These are phyloP conservation scores for Daedaleopsis nitida DNA, from an alignment of 768 basidiomycete species.

Conservation along the genomic window DNA sequence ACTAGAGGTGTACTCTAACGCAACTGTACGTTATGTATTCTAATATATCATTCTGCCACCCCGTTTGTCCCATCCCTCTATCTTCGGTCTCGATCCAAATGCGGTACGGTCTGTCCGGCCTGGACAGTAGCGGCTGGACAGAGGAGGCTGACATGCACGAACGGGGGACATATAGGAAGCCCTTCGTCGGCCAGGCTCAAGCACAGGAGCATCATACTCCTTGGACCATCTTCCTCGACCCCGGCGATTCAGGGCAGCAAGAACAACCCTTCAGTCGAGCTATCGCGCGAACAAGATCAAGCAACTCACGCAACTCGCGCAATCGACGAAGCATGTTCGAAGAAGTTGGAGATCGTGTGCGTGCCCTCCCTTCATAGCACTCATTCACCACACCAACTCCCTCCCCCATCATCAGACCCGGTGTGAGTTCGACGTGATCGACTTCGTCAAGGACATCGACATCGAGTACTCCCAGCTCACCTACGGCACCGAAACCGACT, in stretches of 20 bases:
- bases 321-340: conserved; percentile 9
- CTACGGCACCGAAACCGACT: background rate
- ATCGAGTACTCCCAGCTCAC: background rate
- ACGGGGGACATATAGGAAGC: too few species aligned
- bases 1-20: conserved; percentile 15
- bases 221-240: too few species aligned
- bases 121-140: background rate
- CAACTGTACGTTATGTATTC: conserved; percentile 17
- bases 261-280: too few species aligned
- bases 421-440: conserved; percentile 7
- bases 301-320: too few species aligned
- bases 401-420: background rate
- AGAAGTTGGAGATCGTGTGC: conserved; percentile 7
- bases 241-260: too few species aligned
- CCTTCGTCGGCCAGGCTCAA: too few species aligned
- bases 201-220: too few species aligned
- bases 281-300: background rate
- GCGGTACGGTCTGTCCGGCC: background rate
- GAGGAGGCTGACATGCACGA: too few species aligned
- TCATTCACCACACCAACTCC: background rate
- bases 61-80: background rate
- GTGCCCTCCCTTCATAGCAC: background rate
- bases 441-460: conserved; percentile 8
- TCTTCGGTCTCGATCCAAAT: background rate
- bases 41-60: background rate